Percentiles rank a stretch among this genome's conserved stretches.
These are phyloP conservation scores for Hirschfeldia incana DNA, from an alignment of 345 rosid species.

Conservation along the genomic window DNA sequence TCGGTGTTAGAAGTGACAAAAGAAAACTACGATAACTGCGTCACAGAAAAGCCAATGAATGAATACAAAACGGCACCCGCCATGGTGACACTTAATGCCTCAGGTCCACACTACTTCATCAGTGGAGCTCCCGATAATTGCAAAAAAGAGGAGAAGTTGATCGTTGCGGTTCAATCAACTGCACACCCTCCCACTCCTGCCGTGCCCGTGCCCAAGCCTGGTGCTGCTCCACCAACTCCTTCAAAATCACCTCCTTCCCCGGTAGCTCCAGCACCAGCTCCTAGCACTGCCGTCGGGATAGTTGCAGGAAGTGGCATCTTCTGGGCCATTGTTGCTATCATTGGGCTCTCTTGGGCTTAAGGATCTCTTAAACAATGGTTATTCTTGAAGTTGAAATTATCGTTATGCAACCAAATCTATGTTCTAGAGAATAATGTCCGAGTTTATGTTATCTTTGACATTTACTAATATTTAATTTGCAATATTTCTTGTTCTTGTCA, in stretches of 20 bases:
- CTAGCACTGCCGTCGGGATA: conserved; percentile 11
- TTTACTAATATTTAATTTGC: not conserved
- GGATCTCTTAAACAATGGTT: not conserved
- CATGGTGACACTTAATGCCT: conserved; percentile 35
- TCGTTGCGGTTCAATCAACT: conserved; percentile 47
- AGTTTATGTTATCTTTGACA: not conserved
- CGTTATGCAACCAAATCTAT: conserved; percentile 7
- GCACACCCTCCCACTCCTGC: conserved; percentile 1
- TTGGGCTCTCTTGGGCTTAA: conserved; percentile 29
- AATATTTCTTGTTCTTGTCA: conserved; percentile 11
- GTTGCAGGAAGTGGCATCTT: conserved; percentile 30
- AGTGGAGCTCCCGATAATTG: conserved; percentile 54
- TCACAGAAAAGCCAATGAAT: conserved; percentile 38
- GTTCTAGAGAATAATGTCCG: conserved; percentile 10
- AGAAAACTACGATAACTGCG: conserved; percentile 47
- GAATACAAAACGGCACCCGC: conserved; percentile 40
- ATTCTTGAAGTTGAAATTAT: not conserved
- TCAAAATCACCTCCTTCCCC: not conserved
- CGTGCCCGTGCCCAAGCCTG: not conserved
- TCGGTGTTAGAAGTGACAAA: conserved; percentile 54
- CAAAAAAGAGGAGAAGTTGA: conserved; percentile 51
- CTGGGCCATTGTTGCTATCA: conserved; percentile 23
- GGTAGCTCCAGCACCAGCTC: conserved; percentile 20
- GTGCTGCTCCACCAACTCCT: not conserved
- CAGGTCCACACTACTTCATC: conserved; percentile 58